Evolutionary conservation across 805 yeast genomes (phyloP), one percentile per base, ranked within the genome.

Genomic region (Saccharomyces paradoxus): DNA sequence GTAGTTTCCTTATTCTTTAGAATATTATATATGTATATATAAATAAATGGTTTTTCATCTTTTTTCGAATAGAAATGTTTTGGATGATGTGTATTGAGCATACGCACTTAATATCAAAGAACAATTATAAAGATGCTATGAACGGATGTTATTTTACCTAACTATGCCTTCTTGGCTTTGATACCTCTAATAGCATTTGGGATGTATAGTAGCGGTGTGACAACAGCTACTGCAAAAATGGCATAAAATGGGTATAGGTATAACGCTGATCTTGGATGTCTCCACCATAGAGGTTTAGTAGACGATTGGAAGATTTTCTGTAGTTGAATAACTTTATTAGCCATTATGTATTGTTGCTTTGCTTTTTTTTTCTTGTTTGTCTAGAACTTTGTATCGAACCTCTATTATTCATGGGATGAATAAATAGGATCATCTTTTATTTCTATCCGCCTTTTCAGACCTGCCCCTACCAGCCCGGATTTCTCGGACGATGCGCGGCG

Each of bases 191-290:
- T 68, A 64, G 94, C 91, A 74, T 89, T 84, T 64, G 83, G 87
- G 51, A 82, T 71, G 79, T 82, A 86, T 76, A 74, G 81, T 63
- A 84, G 76, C 57, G 94, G 86, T 57, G 81, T 79, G 56, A 77
- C 77, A 51, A 88, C 81, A 60, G 88, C 76, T 57, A 84, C 77
- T 54, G 87, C 75, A 72, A 87, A 84, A 57, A 83, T 76, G 58
- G 87, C 88, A 76, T 79, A 84, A 80, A 83, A 88, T 68, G 96
- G 95, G 74, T 83, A 84, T 61, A 87, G 79, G 69, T 84, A 72
- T 65, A 78, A 75, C 74, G 86, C 86, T 61, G 94, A 81, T 69
- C 83, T 80, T 67, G 86, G 86, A 71, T 79, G 81, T 74, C 78
- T 76, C 75, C 73, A 66, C 83, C 81, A 81, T 64, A 81, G 71